Conservation (phyloP, 768 basidiomycete species). For the Termitomyces sp. region DNA sequence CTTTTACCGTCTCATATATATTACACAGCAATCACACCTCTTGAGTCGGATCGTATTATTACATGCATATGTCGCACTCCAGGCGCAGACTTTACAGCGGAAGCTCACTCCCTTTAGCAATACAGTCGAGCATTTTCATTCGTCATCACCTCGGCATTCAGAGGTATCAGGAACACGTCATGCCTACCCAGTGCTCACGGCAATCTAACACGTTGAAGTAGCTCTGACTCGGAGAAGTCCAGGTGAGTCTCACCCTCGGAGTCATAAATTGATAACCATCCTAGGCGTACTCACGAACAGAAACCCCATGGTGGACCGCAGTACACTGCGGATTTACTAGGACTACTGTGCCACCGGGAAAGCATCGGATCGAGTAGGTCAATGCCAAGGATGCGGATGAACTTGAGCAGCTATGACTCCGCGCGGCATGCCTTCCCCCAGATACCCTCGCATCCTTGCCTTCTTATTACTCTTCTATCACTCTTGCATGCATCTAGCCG, state of each 20-base stretch:
- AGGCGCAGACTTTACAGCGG: neutral
- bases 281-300: neutral
- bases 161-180: neutral
- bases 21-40: neutral
- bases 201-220: neutral
- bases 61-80: neutral
- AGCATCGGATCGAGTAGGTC: neutral
- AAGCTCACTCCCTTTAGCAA: too few species aligned
- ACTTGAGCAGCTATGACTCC: neutral
- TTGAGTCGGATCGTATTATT: neutral
- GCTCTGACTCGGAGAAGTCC: neutral
- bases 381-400: neutral
- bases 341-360: neutral
- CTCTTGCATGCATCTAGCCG: neutral
- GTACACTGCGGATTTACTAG: neutral
- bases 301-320: neutral
- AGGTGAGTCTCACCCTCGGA: neutral
- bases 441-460: neutral
- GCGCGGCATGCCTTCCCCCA: neutral
- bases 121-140: neutral
- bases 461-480: neutral
- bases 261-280: neutral
- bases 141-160: neutral
- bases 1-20: neutral
- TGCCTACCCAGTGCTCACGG: neutral